Base-by-base conservation (phyloP, 169 alveolate genomes). In the Theileria orientalis region DNA sequence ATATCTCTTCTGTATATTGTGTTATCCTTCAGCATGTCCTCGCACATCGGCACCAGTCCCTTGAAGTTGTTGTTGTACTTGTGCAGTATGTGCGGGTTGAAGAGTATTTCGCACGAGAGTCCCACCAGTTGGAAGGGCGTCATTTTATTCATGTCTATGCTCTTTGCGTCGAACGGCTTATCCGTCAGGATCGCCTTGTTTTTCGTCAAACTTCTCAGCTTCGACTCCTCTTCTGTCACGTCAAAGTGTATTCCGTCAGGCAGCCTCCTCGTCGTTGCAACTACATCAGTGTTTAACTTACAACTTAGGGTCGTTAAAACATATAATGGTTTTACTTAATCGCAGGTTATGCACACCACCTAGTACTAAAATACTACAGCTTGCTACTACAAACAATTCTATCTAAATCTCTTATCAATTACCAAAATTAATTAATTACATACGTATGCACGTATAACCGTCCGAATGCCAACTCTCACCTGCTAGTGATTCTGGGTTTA, bases 111-210 rank as follows among this genome's bases (percentile, higher is more conserved):
- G 8, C 54, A 32, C 8, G 75, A 67, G 14, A 67, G 33, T 35
- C 49, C 75, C 33, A 67, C 47, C 29, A 67, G 69, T 27, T 67
- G 75, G 21, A 49, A 67, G 3, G 75, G 75, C 32, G 69, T 67
- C 16, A 67, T 32, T 19, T n/a, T 46, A 67, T 67, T 32, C 2
- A 54, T 27, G 35, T 25, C n/a, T 54, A 54, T 54, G 63, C 35
- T 54, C 63, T 54, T 54, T 27, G 63, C 63, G 13, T 54, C 63
- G 30, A 54, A 27, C 23, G 63, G 63, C n/a, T 13, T 54, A 14
- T 54, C 63, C 5, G 63, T 16, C 63, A 27, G 1, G 19, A 19
- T 3, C 11, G 30, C 63, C 37, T 54, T 54, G 33, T 1, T 33
- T 27, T 54, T 54, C 11, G 63, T 13, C 27, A 25, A 25, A 3